Conservation (phyloP, 1,139 yeast species). For the Arxiozyma slooffiae region DNA sequence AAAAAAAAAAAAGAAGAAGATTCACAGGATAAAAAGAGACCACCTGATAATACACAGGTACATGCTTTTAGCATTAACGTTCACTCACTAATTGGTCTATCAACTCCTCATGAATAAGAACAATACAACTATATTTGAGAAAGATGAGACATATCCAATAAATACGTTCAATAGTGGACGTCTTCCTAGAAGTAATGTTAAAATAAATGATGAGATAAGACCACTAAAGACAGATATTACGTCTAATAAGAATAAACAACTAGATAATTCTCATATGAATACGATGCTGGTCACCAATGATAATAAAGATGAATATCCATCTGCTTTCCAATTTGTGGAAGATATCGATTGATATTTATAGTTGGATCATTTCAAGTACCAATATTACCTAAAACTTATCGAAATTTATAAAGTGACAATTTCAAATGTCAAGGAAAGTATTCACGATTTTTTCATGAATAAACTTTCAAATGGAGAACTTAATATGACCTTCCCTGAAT, state of each 20-base stretch:
- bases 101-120: neutral
- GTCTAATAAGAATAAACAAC: too few relatives aligned
- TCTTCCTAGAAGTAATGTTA: neutral
- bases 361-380: conserved; percentile 11
- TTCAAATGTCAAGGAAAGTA: conserved; percentile 54
- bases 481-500: conserved; percentile 57
- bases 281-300: neutral
- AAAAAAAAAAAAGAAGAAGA: neutral
- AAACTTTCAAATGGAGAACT: conserved; percentile 64
- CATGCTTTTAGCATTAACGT: neutral
- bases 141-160: neutral
- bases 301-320: neutral
- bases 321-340: neutral
- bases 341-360: neutral
- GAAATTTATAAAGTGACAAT: conserved; percentile 27
- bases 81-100: neutral
- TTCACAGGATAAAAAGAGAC: neutral
- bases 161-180: neutral
- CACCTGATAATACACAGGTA: neutral
- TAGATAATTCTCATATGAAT: neutral
- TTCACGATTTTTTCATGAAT: conserved; percentile 50
- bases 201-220: neutral
- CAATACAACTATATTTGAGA: neutral
- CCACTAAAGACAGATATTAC: neutral
- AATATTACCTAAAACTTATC: conserved; percentile 22